Evolutionary conservation across 768 basidiomycete species (phyloP), one percentile per base, ranked within the genome.

Genomic region (Dioszegia hungarica): DNA sequence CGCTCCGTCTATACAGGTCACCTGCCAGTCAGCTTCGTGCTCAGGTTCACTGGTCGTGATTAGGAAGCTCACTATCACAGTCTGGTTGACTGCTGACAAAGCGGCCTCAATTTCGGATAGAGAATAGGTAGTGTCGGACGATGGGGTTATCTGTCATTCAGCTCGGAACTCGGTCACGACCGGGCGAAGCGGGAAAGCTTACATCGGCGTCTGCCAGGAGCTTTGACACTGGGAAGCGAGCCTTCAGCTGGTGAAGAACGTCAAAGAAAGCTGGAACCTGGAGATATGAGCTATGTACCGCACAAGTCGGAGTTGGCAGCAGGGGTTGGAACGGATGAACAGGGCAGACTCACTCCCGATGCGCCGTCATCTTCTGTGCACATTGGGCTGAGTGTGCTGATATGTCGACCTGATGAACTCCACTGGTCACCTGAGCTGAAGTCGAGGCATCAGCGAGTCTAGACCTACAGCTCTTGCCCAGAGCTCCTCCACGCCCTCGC

Each of bases 401-500:
- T 64, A 34, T 54, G 65, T 28, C 69, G 58, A 22, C 74, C 74
- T 31, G 68, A 62, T 5, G 60, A 63, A 25, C 57, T 64, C 74
- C 74, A 75, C 70, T 73, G 40, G 9, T 3, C n/a, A 28, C 10
- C 33, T 25, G 29, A 51, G 51, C 34, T 33, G 24, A n/a, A 17
- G 11, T 14, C 19, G 25, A 3, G 27, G 12, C 38, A 25, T 33
- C 25, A 43, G 4, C 19, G 24, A 22, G 9, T 38, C 3, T 15
- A 1, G 25, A 64, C 73, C 54, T 45, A 75, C 73, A n/a, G 61
- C 53, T 28, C 72, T 50, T 36, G 70, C 70, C 72, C 70, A 72
- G 5, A 73, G 57, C 58, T 75, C 74, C 53, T 75, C 74, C 8
- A 74, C 63, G 15, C 74, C 70, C 56, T 75, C 74, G 6, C 74